phyloP scores from a whole-genome alignment of 2,329 filamentous ascomycete genomes.

The Trichoderma aggressivum region DNA sequence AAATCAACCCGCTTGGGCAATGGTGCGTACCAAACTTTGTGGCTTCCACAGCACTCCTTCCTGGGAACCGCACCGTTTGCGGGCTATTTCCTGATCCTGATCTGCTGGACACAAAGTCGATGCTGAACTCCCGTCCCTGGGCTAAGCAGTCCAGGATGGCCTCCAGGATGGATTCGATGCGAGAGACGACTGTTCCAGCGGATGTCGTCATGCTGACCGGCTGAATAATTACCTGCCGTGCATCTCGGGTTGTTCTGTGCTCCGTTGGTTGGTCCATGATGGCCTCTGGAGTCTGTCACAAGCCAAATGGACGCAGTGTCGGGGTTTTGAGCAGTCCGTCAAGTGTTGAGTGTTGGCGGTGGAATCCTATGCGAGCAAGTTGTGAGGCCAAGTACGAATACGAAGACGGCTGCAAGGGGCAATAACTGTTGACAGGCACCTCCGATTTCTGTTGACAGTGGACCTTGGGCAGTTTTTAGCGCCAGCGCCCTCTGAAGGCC shows the following conservation, averaged over 20 bases:
- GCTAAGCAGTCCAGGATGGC: conserved; percentile 29
- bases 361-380: not conserved
- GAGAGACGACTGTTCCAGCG: conserved; percentile 29
- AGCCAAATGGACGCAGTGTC: not conserved
- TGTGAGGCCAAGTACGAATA: not conserved
- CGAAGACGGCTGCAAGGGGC: not conserved
- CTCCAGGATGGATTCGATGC: conserved; percentile 37
- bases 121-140: conserved; percentile 26
- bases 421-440: not conserved
- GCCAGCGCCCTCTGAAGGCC: not conserved
- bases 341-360: not conserved
- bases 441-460: too few relatives aligned
- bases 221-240: not conserved
- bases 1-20: not conserved
- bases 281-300: not conserved
- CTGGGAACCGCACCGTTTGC: conserved; percentile 44
- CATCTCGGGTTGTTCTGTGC: not conserved
- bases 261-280: not conserved
- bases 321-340: not conserved
- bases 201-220: conserved; percentile 10
- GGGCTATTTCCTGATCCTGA: conserved; percentile 16
- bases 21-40: conserved; percentile 49
- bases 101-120: conserved; percentile 28
- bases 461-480: not conserved
- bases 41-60: conserved; percentile 44